Evolutionary conservation across 345 rosid genomes (phyloP).

Genomic region (Erodium maritimum): DNA sequence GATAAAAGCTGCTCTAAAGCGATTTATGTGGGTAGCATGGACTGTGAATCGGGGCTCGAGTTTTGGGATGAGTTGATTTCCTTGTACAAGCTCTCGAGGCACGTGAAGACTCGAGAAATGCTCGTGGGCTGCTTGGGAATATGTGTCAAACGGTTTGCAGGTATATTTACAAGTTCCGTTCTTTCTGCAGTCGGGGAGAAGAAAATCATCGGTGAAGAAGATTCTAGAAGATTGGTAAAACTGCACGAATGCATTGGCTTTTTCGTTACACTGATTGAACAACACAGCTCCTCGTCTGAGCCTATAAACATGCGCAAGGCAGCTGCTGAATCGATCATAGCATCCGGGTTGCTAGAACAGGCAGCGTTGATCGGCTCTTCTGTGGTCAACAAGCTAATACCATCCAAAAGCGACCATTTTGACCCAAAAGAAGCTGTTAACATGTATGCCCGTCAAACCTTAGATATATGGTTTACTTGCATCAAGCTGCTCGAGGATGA

Average conservation of each 20-base stretch:
- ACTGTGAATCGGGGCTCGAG: conserved; percentile 34
- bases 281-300: conserved; percentile 67
- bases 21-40: conserved; percentile 45
- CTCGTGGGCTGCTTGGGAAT: conserved; percentile 79
- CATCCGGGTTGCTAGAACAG: conserved; percentile 79
- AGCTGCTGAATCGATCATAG: conserved; percentile 69
- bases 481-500: conserved; percentile 85
- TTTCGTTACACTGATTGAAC: conserved; percentile 47
- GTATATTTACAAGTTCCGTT: conserved; percentile 20
- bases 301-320: conserved; percentile 71
- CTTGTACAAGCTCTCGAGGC: conserved; percentile 44
- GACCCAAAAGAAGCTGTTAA: conserved; percentile 26
- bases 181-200: conserved; percentile 12
- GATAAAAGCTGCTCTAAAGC: conserved; percentile 15
- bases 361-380: conserved; percentile 51
- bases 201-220: conserved; percentile 10
- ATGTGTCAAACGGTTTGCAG: conserved; percentile 47
- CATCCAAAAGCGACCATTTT: conserved; percentile 17
- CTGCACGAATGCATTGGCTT: conserved; percentile 34
- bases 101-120: conserved; percentile 47
- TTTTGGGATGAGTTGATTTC: conserved; percentile 58
- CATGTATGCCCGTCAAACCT: conserved; percentile 40
- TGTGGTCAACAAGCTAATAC: conserved; percentile 23
- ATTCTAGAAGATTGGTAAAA: conserved; percentile 18
- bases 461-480: conserved; percentile 68